A percentile compares a stretch with the other conserved stretches of the same genome.
These are phyloP conservation scores for Sarocladium oryzae DNA, from an alignment of 2,329 filamentous ascomycete genomes.

Conservation along the genomic window DNA sequence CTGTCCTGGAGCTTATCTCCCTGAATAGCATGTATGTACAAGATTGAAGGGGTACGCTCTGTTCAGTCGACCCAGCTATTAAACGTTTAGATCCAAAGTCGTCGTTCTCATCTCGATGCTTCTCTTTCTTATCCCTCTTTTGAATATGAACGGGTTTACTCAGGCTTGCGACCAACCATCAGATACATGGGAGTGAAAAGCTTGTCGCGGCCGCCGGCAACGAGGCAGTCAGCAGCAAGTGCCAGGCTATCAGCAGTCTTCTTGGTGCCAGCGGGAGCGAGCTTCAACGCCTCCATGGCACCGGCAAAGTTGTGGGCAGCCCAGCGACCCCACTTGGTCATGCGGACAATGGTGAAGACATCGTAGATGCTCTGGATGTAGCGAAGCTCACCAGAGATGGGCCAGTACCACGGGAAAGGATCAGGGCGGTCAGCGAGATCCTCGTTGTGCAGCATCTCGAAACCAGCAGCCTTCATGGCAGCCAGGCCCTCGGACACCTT, in stretches of 20 bases:
- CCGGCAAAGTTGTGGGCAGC: slow-evolving; percentile 73
- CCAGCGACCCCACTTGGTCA: slow-evolving; percentile 78
- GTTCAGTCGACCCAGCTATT: neutral
- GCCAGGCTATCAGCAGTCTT: slow-evolving; percentile 93
- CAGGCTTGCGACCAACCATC: slow-evolving; percentile 86
- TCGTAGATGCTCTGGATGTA: slow-evolving; percentile 78
- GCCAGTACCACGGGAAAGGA: slow-evolving; percentile 87
- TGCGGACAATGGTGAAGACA: slow-evolving; percentile 74
- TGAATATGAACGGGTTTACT: slow-evolving; percentile 10
- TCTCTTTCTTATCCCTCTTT: neutral
- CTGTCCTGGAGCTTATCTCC: neutral
- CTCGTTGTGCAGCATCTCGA: slow-evolving; percentile 75
- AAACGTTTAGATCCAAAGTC: slow-evolving; percentile 8
- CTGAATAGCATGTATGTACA: slow-evolving; percentile 6
- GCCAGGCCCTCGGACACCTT: slow-evolving; percentile 71
- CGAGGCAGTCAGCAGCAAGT: slow-evolving; percentile 73
- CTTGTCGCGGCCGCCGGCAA: slow-evolving; percentile 78
- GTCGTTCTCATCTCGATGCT: neutral
- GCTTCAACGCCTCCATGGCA: slow-evolving; percentile 62
- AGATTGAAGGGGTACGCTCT: neutral
- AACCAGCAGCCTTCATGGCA: slow-evolving; percentile 83
- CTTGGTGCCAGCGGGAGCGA: slow-evolving; percentile 79
- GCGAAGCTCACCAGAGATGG: slow-evolving; percentile 75
- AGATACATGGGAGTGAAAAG: slow-evolving; percentile 99
- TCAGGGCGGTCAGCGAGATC: slow-evolving; percentile 77